These are phyloP conservation scores for Coemansia sp. DNA, from an alignment of 192 early-diverging fungal species.

Conservation along the genomic window DNA sequence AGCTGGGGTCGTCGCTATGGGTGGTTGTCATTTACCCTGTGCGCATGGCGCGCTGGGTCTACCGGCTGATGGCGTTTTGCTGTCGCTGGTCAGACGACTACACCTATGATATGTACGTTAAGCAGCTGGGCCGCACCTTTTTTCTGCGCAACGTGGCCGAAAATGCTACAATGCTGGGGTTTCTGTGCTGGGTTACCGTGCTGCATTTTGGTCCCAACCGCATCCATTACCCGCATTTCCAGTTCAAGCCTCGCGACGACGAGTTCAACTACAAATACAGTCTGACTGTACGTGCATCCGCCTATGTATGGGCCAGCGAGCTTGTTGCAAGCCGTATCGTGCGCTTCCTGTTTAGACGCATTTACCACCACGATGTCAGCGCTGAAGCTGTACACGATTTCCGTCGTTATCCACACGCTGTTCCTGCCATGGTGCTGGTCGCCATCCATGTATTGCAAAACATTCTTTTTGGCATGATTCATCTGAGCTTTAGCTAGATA, in stretches of 20 bases:
- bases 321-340: slow-evolving; percentile 63
- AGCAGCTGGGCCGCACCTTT: slow-evolving; percentile 67
- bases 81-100: slow-evolving; percentile 60
- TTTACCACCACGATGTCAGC: slow-evolving; percentile 61
- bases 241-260: slow-evolving; percentile 56
- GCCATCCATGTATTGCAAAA: slow-evolving; percentile 74
- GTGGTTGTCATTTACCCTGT: slow-evolving; percentile 74
- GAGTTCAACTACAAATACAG: slow-evolving; percentile 59
- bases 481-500: slow-evolving; percentile 55
- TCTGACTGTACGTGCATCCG: slow-evolving; percentile 61
- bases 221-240: slow-evolving; percentile 67
- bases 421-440: slow-evolving; percentile 65
- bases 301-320: slow-evolving; percentile 68
- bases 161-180: slow-evolving; percentile 76
- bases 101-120: slow-evolving; percentile 66
- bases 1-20: slow-evolving; percentile 71
- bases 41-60: slow-evolving; percentile 64
- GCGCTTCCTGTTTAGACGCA: slow-evolving; percentile 60
- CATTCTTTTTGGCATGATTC: slow-evolving; percentile 64
- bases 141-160: slow-evolving; percentile 75
- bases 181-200: slow-evolving; percentile 67
- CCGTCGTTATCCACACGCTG: slow-evolving; percentile 65
- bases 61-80: slow-evolving; percentile 47
- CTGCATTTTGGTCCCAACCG: slow-evolving; percentile 72
- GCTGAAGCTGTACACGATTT: slow-evolving; percentile 69